Base-by-base conservation (phyloP, 345 rosid species). In the Citrus hindsii region DNA sequence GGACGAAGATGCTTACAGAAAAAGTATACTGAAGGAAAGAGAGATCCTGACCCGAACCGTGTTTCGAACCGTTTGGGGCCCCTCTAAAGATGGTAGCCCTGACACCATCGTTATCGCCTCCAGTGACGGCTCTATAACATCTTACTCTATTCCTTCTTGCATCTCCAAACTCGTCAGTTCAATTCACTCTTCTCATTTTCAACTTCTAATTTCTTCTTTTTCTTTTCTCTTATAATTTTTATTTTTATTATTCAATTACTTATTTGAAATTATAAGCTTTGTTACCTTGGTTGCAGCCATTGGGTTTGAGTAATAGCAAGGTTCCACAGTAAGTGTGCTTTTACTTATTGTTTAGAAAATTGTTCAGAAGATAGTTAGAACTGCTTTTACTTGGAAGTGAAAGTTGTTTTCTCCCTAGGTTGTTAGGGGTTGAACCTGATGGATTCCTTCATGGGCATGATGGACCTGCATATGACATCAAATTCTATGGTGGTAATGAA, bases 401-500 rank as follows among this genome's bases (percentile, higher is more conserved):
- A 12, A 46, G 4, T 46, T 13, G 16, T 65, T 75, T 63, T 7
- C 32, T 51, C 14, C 30, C 19, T 73, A 89, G 92, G 13, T 51
- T 84, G 75, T 59, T 84, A 83, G 83, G 84, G 76, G 89, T 90
- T 76, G 92, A 84, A 73, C 97, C 99, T 24, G 77, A 83, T 76
- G 86, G 89, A 24, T 82, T 90, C 21, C 66, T 96, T 83, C 89
- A 67, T 60, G 98, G 88, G 67, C 99, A 94, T 72, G 92, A 92
- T 25, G 99, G 98, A 33, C 97, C 99, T 28, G 94, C 91, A 2
- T 96, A 96, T 79, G 99, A 96, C 87, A 87, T 96, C 60, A 91
- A 94, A 85, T 96, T 96, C 78, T 94, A 90, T 33, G 97, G 97
- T 0, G 79, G 89, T 59, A 85, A 84, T 30, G 94, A 90, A 67